Evolutionary conservation across 2,329 filamentous ascomycete species (phyloP), one percentile per base, ranked within the genome.

Genomic region (Tetracladium maxilliforme): DNA sequence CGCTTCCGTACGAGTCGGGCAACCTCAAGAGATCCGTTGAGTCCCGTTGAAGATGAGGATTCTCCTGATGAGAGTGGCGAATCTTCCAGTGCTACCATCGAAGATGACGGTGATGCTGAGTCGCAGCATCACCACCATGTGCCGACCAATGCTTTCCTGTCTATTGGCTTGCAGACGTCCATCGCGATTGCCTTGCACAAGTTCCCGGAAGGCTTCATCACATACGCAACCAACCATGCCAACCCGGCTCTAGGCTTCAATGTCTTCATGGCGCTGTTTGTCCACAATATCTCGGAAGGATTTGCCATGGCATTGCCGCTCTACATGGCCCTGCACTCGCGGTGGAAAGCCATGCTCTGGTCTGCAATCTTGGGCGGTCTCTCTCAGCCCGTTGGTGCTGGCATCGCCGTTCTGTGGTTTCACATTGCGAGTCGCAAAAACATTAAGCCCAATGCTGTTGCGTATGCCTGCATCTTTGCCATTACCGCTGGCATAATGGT

Each of bases 231-330:
- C 7, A 98, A 95, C 50, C 90, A 98, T 45, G 87, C 84, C 9
- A 95, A 86, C 46, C 86, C 90, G 0, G 61, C 67, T 0, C 69
- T 98, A 1, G 90, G 90, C 12, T 72, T 93, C 49, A 79, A 81
- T 26, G 83, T 98, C 27, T 98, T 98, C 54, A 69, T 95, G 49
- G 87, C 90, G 1, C 66, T 98, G 6, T 93, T 93, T 45, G 87
- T 98, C 30, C 90, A 98, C 62, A 98, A 95, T 54, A 92, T 98
- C 42, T 86, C 83, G 15, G 90, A 98, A 54, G 90, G 90, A 3
- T 95, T 95, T 45, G 82, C 86, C 33, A 78, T 98, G 65, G 83
- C 84, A 0, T 56, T 98, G 1, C 90, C 90, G 0, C 61, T 98
- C 0, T 98, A 92, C 50, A 79, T 98, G 41, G 90, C 90, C 2